Evolutionary conservation across 2,329 filamentous ascomycete genomes (phyloP), one percentile per base, ranked within the genome.

Genomic region (Pseudogymnoascus sp.): DNA sequence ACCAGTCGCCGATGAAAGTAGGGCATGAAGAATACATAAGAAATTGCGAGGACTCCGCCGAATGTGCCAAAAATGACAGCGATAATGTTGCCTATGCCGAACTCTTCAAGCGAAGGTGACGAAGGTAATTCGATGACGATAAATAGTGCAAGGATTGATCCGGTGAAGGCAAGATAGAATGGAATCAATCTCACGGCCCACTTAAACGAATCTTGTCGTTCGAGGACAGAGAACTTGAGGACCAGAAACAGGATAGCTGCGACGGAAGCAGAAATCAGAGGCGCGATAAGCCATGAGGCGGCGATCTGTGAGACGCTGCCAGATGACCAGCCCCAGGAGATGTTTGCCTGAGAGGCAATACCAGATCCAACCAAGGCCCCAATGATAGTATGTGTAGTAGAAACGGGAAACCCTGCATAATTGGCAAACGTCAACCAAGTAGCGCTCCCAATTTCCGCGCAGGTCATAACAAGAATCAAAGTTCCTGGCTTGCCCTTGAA

Each of bases 401-500:
- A 88, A 67, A 89, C 86, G 75, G 88, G 88, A 62, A 86, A 85
- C 2, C 85, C 88, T 78, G 90, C 79, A 50, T 80, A 78, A 1
- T 87, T 91, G 73, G 87, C 90, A 86, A 86, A 90, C 86, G 90
- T 90, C 53, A 91, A 86, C 87, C 88, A 91, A 0, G 83, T 77
- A 8, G n/a, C 28, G 20, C 2, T 53, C 28, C 47, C 47, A 12
- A 53, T 22, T 53, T 53, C 47, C 25, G 84, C 83, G 63, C 82
- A 85, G 33, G 83, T 81, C 69, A 87, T 86, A 61, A 85, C 85
- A 57, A 89, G 78, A 74, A 89, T 82, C 75, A 87, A 85, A 18
- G 88, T 85, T 36, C 82, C 82, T 30, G 86, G 80, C 67, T 88
- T 80, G 62, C 74, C 77, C 1, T 75, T 66, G 75, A 89, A 89